These are phyloP conservation scores for Cadophora sp. DNA, from an alignment of 2,329 filamentous ascomycete species.

Conservation along the genomic window DNA sequence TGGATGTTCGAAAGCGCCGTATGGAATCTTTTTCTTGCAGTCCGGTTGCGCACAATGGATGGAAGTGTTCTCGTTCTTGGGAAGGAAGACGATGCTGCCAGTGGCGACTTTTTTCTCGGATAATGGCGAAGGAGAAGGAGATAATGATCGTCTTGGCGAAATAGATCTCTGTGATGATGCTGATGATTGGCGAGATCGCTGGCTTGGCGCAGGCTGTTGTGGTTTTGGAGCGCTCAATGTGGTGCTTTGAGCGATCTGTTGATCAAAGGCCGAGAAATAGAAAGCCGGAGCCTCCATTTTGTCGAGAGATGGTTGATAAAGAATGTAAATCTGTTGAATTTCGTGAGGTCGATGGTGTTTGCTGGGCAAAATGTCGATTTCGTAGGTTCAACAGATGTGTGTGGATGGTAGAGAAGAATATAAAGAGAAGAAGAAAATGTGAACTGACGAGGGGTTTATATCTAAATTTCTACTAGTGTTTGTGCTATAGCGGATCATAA, in stretches of 20 bases:
- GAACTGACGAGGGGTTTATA: no score
- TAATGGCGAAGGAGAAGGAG: background rate
- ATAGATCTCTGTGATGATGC: background rate
- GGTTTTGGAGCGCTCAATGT: background rate
- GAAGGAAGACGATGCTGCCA: conserved; percentile 19
- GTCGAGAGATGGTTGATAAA: background rate
- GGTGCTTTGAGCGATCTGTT: background rate
- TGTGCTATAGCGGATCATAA: no score
- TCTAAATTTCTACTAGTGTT: no score
- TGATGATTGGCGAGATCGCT: conserved; percentile 6
- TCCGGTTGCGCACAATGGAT: conserved; percentile 12
- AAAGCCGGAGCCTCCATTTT: conserved; percentile 2
- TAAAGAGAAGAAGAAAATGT: no score
- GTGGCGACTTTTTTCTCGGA: conserved; percentile 9
- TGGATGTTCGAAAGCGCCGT: conserved; percentile 14
- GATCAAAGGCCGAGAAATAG: background rate
- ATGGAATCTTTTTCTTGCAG: conserved; percentile 3
- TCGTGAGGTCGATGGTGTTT: no score
- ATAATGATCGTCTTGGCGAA: background rate
- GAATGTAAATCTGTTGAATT: background rate
- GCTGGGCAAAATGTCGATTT: no score
- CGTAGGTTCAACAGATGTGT: no score
- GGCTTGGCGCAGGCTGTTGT: background rate
- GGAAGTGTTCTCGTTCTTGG: background rate
- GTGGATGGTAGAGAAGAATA: no score